These are phyloP conservation scores for Lipomyces anomalus DNA, from an alignment of 805 yeast species.

Conservation along the genomic window DNA sequence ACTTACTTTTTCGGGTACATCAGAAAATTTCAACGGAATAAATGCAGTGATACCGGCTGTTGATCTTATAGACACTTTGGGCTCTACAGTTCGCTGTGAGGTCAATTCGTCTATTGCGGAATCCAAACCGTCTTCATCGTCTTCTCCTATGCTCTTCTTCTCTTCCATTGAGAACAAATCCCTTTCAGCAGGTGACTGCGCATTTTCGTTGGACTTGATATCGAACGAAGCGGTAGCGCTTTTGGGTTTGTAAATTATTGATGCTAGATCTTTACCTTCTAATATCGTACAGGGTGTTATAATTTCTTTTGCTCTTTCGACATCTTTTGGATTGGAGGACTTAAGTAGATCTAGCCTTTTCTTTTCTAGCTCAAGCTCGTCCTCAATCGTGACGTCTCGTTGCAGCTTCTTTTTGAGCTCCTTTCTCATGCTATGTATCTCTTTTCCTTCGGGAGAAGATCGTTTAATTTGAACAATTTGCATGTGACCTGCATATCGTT, in stretches of 20 bases:
- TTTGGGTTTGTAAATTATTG: not conserved
- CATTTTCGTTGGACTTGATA: not conserved
- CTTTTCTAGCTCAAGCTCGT: conserved; percentile 68
- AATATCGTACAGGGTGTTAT: conserved; percentile 63
- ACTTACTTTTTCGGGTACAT: conserved; percentile 20
- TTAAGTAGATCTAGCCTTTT: conserved; percentile 51
- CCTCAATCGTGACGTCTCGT: conserved; percentile 55
- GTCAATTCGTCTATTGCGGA: conserved; percentile 19
- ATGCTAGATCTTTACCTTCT: conserved; percentile 7
- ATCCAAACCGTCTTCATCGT: conserved; percentile 30
- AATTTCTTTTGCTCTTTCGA: conserved; percentile 48
- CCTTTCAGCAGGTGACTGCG: not conserved
- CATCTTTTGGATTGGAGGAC: conserved; percentile 47
- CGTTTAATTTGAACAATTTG: conserved; percentile 53
- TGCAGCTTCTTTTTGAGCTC: conserved; percentile 35
- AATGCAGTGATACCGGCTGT: not conserved
- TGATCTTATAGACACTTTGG: conserved; percentile 24
- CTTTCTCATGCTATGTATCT: conserved; percentile 36
- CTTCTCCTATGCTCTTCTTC: conserved; percentile 10
- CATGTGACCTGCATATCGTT: conserved; percentile 68
- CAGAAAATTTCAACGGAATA: conserved; percentile 23
- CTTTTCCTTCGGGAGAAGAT: conserved; percentile 45
- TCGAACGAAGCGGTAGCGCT: not conserved
- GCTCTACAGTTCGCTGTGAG: conserved; percentile 31
- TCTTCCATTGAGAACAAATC: conserved; percentile 2